Base-by-base conservation (phyloP, 768 basidiomycete genomes). In the Amanita pseudoporphyria region DNA sequence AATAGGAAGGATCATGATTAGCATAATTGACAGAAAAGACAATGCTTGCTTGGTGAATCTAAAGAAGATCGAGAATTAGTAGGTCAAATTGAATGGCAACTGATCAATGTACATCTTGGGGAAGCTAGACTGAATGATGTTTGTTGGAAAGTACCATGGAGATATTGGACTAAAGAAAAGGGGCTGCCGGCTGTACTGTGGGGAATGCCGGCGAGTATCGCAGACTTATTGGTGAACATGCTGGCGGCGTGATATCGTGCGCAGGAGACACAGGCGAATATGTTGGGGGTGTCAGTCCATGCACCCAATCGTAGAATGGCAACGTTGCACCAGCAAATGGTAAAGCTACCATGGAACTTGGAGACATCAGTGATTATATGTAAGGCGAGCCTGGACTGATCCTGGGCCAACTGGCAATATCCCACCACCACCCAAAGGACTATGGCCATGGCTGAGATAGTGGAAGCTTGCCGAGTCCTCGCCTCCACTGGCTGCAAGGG, bases 71-170 rank as follows among this genome's bases (percentile, higher is more conserved):
- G 54, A 6, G 9, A 42, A 13, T 67, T 14, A 71, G 58, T 43
- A 47, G 45, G 9, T 28, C 26, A 42, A 35, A 39, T 32, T 16
- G 10, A 54, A 47, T 36, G 49, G 53, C 2, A 53, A 46, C 44
- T 51, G 41, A 44, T 38, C 56, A 39, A 71, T 84, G 70, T 70
- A 87, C 85, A 89, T 63, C 85, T 75, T 9, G 91, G 93, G n/a
- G 89, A 91, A n/a, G 88, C 82, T 19, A 89, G 90, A 55, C 87
- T 90, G 72, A 92, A 95, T 0, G 85, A 88, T 0, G 93, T 84
- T 88, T 24, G 90, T 86, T 1, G 91, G 91, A 9, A 88, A 91
- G 62, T 90, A 91, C 1, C 84, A 77, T 12, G 90, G 93, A 2
- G 89, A 92, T 9, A 91, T 90, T 1, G 91, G 93, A 53, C 82